Base-by-base conservation (phyloP, 139 green algal species). In the Desmodesmus armatus region DNA sequence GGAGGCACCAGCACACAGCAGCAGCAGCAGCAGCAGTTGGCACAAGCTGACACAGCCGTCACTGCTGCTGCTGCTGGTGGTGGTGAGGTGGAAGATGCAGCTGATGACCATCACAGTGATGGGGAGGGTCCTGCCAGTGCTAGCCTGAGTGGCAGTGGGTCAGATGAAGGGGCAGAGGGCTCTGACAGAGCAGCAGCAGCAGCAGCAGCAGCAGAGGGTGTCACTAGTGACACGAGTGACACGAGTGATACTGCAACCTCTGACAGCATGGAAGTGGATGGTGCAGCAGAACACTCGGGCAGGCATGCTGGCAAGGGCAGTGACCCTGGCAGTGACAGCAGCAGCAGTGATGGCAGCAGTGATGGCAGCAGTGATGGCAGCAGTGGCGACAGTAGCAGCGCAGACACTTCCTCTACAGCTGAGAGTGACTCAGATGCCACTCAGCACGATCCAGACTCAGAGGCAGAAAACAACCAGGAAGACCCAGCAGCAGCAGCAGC, bases 351-450 rank as follows among this genome's bases (percentile, higher is more conserved):
- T 17, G 33, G 7, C 66, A 63, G 40, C 33, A 66, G 44, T 51
- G 25, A 39, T 53, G 33, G 49, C 51, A 58, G 75, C 75, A 31
- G 75, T 39, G 49, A 37, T 31, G 40, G 63, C 49, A 77, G 60
- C 83, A 44, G n/a, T 31, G 40, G 63, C 49, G 70, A 41, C 83
- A 44, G 49, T 44, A 62, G 51, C n/a, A 80, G 82, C 63, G 74
- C 70, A 27, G 75, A 70, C 25, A n/a, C 31, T 49, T 40, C 47
- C 47, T 11, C 25, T 27, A 35, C 67, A 29, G 11, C 53, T 66
- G 5, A 17, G 21, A 19, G 17, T 27, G 51, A 6, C 15, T 9
- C 11, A 43, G 41, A 71, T 5, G 53, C 17, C 9, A 27, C 2
- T 41, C 62, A 25, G 0, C 62, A 69, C 3, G 63, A 55, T 5